Evolutionary conservation across 2,329 filamentous ascomycete genomes (phyloP).

Genomic region (Venturia effusa): DNA sequence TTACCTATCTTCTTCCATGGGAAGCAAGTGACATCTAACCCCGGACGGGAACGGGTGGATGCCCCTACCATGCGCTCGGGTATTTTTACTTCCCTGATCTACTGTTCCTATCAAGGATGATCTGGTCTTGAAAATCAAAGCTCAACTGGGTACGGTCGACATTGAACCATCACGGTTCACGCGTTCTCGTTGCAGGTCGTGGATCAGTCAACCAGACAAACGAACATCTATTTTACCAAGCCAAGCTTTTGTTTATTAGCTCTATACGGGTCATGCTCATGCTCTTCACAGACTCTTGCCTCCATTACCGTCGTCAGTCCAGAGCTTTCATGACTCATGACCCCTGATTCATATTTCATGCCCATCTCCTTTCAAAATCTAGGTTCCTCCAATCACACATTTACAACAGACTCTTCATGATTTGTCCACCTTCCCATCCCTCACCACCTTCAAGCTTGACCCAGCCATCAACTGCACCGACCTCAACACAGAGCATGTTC

Average conservation of each 20-base stretch:
- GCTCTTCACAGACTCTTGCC: neutral
- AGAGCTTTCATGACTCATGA: neutral
- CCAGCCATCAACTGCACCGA: conserved; percentile 73
- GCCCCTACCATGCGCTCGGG: no score
- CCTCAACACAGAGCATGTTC: conserved; percentile 91
- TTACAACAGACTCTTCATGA: conserved; percentile 35
- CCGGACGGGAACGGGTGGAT: no score
- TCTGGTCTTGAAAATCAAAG: no score
- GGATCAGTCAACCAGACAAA: neutral
- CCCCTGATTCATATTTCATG: neutral
- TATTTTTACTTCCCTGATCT: no score
- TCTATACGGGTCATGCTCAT: neutral
- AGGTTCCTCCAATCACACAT: neutral
- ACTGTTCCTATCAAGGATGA: no score
- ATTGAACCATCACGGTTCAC: no score
- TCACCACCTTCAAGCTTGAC: conserved; percentile 73
- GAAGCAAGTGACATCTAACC: no score
- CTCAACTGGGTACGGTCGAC: no score
- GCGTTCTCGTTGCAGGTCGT: no score
- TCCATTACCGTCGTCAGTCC: neutral
- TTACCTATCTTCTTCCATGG: no score
- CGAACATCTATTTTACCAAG: neutral
- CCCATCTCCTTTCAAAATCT: neutral
- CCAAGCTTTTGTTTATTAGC: neutral
- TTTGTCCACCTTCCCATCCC: conserved; percentile 53